Evolutionary conservation across 2,329 filamentous ascomycete species (phyloP).

Genomic region (Paradendryphiella salina): DNA sequence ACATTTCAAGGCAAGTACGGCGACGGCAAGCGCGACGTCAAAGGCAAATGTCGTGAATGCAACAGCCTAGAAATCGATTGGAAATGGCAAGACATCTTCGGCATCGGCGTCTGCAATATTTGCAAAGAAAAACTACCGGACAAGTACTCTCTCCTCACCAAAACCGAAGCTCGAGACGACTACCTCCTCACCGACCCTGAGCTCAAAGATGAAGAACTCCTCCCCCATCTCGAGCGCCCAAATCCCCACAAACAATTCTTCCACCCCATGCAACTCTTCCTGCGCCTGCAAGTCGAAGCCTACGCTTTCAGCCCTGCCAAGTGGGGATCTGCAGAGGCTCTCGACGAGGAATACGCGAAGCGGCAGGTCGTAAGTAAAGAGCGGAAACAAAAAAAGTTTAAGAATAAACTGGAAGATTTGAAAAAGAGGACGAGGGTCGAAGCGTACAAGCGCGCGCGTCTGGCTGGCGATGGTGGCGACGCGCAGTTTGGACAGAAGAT

Average conservation of each 20-base stretch:
- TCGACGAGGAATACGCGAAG: constrained; percentile 86
- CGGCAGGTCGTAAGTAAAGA: constrained; percentile 79
- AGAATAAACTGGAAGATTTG: constrained; percentile 80
- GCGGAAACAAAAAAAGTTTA: constrained; percentile 89
- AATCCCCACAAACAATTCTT: constrained; percentile 96
- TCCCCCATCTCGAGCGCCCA: constrained; percentile 84
- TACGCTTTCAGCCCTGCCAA: constrained; percentile 82
- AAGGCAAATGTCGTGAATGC: constrained; percentile 84
- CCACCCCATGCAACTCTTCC: constrained; percentile 98
- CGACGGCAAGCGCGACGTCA: constrained; percentile 45
- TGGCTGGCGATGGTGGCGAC: constrained; percentile 50
- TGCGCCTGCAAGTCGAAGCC: constrained; percentile 91
- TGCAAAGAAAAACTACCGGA: constrained; percentile 92
- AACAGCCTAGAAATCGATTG: constrained; percentile 85
- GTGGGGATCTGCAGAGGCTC: constrained; percentile 83
- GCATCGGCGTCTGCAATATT: constrained; percentile 70
- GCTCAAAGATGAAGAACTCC: constrained; percentile 80
- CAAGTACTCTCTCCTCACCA: constrained; percentile 92
- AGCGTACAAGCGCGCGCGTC: constrained; percentile 68
- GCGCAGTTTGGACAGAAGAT: constrained; percentile 75
- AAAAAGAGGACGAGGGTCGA: constrained; percentile 94
- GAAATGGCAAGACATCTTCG: constrained; percentile 88
- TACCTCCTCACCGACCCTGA: constrained; percentile 95
- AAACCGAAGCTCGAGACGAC: constrained; percentile 94
- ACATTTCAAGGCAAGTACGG: constrained; percentile 42